Base-by-base conservation (phyloP, 148 eudicot genomes). In the Rhododendron kiyosumense region DNA sequence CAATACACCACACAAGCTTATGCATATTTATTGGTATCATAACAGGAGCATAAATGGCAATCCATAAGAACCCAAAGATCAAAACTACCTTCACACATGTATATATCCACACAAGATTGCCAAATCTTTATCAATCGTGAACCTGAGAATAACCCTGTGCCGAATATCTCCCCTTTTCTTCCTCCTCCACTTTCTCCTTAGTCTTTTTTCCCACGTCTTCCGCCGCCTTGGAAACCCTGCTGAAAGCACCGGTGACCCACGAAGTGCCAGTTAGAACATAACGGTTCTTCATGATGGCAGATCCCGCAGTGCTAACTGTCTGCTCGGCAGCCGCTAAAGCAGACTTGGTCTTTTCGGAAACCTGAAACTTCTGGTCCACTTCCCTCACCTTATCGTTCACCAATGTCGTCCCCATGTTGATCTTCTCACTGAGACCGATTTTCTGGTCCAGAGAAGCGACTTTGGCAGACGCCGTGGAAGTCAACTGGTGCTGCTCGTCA, bases 201-300 rank as follows among this genome's bases (percentile, higher is more conserved):
- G 99, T 93, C 83, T 93, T 94, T 88, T 94, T 94, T 4, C 94
- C 91, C 83, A 94, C 95, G 10, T 94, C 98, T 36, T 88, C 96
- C 13, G 99, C 98, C 74, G 96, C 94, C 91, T 94, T 96, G 34
- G 92, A 86, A 36, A 92, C 98, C 91, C 83, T 88, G 63, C 54
- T 96, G 87, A 92, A 95, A 84, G 99, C 98, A 51, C 98, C 98
- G 1, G 98, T 87, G 18, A 93, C 98, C 99, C 99, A 96, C 3
- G 99, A 86, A 51, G 96, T 85, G 43, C 98, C 98, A 0, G 98
- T 94, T 92, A 96, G 79, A 20, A 95, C 83, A 82, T 96, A 95
- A 1, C 98, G 92, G 87, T 96, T 96, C 88, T 95, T 96, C 97
- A 96, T 95, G 49, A 95, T 88, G 76, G 98, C 91, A 14, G 99